Base-by-base conservation (phyloP, 805 yeast species). In the Millerago galiae region DNA sequence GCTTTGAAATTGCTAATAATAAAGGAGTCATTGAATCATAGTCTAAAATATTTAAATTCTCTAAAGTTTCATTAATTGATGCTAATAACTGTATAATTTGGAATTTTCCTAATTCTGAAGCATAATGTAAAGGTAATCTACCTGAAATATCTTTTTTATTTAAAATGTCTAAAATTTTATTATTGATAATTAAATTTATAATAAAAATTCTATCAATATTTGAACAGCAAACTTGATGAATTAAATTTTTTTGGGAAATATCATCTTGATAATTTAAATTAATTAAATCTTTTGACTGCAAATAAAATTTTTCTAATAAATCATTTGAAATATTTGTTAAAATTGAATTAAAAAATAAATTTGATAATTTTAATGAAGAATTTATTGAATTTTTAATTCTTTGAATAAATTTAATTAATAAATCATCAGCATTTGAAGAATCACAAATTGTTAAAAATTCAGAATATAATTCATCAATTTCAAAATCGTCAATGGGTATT, bases 81-180 rank as follows among this genome's bases (percentile, higher is more conserved):
- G 67, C 54, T 28, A 74, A 51, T 3, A 73, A 53, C 18, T 52
- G 49, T 14, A 75, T 64, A 18, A 74, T 56, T 32, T 70, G 74
- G 28, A 62, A 54, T 46, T 75, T 67, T 0, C 81, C 81, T 40
- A 67, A 53, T 46, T 77, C 81, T 3, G 95, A 74, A 5, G 95
- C 95, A 58, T 89, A 88, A 61, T 91, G 98, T 14, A 93, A 65
- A 17, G 97, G 90, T 2, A 83, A 79, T 49, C 91, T 73, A 4
- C 95, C 95, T 50, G 79, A 77, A 37, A 75, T 69, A 60, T 85
- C 95, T 53, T 71, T 75, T 13, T 64, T 58, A 29, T 65, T 63
- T 13, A 68, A 40, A 16, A 51, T 49, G 12, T 62, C 43, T 1
- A 50, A 47, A 4, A 54, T 57, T 18, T 51, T 31, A 17, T 29